Conservation (phyloP, 2,329 filamentous ascomycete species). For the Stemphylium lycopersici region DNA sequence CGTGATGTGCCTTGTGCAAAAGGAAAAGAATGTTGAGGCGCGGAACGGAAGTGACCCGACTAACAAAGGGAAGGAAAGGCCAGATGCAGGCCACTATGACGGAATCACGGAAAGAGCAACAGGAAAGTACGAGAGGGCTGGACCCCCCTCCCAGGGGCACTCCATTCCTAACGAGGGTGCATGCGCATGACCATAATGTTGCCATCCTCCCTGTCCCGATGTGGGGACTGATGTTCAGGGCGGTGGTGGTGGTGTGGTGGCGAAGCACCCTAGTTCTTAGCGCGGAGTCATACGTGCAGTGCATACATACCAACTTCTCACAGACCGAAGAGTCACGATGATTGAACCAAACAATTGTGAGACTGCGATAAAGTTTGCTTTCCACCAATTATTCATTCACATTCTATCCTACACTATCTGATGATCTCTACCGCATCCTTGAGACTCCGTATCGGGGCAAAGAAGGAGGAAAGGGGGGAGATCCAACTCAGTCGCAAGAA, state of each 20-base stretch:
- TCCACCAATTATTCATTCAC: constrained; percentile 4
- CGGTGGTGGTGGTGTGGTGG: background rate
- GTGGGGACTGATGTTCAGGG: background rate
- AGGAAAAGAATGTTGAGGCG: too few relatives aligned
- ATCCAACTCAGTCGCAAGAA: constrained; percentile 37
- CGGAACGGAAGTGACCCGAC: too few relatives aligned
- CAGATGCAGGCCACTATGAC: too few relatives aligned
- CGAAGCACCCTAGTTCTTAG: background rate
- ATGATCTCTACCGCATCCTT: constrained; percentile 42
- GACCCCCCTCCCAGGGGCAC: too few relatives aligned
- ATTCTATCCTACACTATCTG: constrained; percentile 41
- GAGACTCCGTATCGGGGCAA: constrained; percentile 19
- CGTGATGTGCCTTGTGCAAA: too few relatives aligned
- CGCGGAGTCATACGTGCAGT: background rate
- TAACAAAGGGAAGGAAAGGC: too few relatives aligned
- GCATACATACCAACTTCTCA: background rate
- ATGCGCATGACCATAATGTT: too few relatives aligned
- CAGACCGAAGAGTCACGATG: background rate
- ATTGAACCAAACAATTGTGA: background rate
- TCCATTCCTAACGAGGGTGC: too few relatives aligned
- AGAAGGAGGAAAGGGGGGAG: constrained; percentile 40
- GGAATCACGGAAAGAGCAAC: too few relatives aligned
- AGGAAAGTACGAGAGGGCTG: too few relatives aligned
- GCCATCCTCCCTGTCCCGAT: too few relatives aligned
- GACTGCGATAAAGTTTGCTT: background rate